Evolutionary conservation across 2,329 filamentous ascomycete genomes (phyloP).

Genomic region (Bipolaris oryzae): DNA sequence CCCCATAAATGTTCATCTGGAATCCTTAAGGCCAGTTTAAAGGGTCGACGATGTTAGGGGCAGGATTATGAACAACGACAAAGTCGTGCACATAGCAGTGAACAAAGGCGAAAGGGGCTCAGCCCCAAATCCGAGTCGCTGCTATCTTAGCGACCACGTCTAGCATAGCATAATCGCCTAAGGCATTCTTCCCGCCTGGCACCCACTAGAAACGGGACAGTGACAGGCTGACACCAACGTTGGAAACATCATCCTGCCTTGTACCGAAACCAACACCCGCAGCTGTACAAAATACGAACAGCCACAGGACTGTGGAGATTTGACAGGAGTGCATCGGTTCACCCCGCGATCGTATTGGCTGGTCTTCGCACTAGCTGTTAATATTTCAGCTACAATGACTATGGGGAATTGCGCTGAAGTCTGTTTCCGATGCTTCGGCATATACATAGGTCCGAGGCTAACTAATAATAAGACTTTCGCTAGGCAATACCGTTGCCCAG

Average conservation of each 20-base stretch:
- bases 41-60: neutral
- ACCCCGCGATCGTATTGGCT: neutral
- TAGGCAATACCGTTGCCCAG: neutral
- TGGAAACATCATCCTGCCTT: neutral
- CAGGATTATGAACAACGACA: neutral
- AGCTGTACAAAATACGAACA: neutral
- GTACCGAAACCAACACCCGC: neutral
- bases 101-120: neutral
- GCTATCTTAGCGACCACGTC: neutral
- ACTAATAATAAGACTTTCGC: neutral
- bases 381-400: neutral
- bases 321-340: neutral
- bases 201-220: neutral
- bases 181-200: neutral
- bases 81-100: neutral
- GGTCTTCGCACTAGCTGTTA: neutral
- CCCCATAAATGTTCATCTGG: slow-evolving; percentile 10
- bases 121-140: neutral
- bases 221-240: neutral
- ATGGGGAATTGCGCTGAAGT: neutral
- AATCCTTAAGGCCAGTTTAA: neutral
- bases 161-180: neutral
- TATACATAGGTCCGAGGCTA: neutral
- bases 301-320: neutral
- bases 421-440: neutral